Base-by-base conservation (phyloP, 2,329 filamentous ascomycete species). In the Cladophialophora bantiana region DNA sequence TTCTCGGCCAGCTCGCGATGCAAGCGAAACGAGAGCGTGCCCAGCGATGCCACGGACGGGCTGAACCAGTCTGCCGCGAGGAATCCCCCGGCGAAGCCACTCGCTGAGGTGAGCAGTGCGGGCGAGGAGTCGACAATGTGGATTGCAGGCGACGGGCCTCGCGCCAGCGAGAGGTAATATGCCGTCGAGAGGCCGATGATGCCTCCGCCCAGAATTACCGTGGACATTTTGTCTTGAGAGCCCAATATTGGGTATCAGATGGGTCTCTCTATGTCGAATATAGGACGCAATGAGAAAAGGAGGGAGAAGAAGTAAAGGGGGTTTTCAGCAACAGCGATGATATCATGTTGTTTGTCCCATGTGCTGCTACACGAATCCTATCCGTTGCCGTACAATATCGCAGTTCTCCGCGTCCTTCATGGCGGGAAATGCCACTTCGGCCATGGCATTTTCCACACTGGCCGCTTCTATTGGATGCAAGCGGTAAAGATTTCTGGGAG, bases 61-160 rank as follows among this genome's bases (percentile, higher is more conserved):
- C 82, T 81, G 73, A 91, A 92, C 90, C 90, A 94, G 76, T 94
- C 89, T 38, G 82, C 83, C 0, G 90, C 90, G 7, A 94, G 75
- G 73, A 94, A 94, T 0, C 91, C 91, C 18, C 85, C 92, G 0
- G 90, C 90, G 70, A 86, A 88, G 0, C 91, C 90, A 1, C 90
- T 93, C 0, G 91, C 90, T 35, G 89, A 91, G 10, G 86, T 84
- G 77, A 94, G 92, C 36, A 94, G 83, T 68, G 86, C 76, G 0
- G 82, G 76, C 4, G 84, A 84, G 5, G 85, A 80, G 72, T 89
- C 88, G 45, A 90, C 69, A 26, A 90, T 77, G 68, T 88, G 85
- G 60, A 89, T 87, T 15, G 50, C 42, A 36, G 81, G 75, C 79
- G 79, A 62, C 78, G 77, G 54, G 12, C 75, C 74, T 7, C 74